These are phyloP conservation scores for Blastobotrys aristatus DNA, from an alignment of 1,139 yeast species.

Conservation along the genomic window DNA sequence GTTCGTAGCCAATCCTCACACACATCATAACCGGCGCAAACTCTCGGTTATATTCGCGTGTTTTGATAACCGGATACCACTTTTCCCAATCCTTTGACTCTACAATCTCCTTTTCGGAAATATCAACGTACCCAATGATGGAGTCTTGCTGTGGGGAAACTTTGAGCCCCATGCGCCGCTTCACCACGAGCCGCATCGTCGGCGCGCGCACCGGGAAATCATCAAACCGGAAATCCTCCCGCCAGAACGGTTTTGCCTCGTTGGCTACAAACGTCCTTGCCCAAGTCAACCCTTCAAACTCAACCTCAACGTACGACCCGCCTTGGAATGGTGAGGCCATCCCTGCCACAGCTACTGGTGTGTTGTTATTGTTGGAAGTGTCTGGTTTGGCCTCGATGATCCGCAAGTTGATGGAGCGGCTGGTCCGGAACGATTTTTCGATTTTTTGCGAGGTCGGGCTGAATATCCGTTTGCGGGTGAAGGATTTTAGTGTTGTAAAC, in stretches of 20 bases:
- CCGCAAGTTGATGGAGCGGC: constrained; percentile 50
- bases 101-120: constrained; percentile 17
- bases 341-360: background rate
- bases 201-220: constrained; percentile 28
- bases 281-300: constrained; percentile 53
- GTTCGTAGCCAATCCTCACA: constrained; percentile 49
- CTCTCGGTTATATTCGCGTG: constrained; percentile 10
- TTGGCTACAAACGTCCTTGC: constrained; percentile 51
- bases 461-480: constrained; percentile 56
- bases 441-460: constrained; percentile 35
- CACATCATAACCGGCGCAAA: constrained; percentile 34
- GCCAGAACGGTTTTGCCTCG: constrained; percentile 49
- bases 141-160: constrained; percentile 35
- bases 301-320: constrained; percentile 49
- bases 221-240: constrained; percentile 50
- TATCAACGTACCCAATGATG: constrained; percentile 23
- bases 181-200: constrained; percentile 20
- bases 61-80: constrained; percentile 22
- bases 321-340: constrained; percentile 22
- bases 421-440: constrained; percentile 44
- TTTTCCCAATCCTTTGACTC: constrained; percentile 19
- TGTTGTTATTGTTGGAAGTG: background rate
- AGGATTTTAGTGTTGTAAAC: constrained; percentile 68
- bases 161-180: constrained; percentile 22
- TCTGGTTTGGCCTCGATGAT: constrained; percentile 46